These are phyloP conservation scores for Calonectria pseudoreteaudii DNA, from an alignment of 2,329 filamentous ascomycete species.

Conservation along the genomic window DNA sequence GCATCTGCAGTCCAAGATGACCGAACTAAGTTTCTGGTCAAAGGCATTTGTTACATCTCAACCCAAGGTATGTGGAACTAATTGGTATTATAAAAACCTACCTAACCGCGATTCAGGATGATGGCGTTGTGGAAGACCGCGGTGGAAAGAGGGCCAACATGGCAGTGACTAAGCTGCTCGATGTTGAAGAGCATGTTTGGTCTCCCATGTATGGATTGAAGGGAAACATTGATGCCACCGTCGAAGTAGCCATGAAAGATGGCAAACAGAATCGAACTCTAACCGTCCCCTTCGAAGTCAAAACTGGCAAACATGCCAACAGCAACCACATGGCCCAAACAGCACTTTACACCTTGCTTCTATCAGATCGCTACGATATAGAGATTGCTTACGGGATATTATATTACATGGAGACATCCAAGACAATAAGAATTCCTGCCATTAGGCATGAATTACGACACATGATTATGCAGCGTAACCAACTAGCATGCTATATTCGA, in stretches of 20 bases:
- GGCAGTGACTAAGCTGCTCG: slow-evolving; percentile 92
- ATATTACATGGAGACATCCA: slow-evolving; percentile 94
- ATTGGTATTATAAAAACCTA: neutral
- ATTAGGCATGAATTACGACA: slow-evolving; percentile 90
- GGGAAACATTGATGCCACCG: slow-evolving; percentile 96
- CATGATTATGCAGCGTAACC: slow-evolving; percentile 97
- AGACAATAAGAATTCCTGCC: slow-evolving; percentile 86
- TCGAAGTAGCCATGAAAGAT: slow-evolving; percentile 86
- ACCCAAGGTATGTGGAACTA: slow-evolving; percentile 68
- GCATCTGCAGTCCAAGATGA: slow-evolving; percentile 85
- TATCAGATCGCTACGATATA: slow-evolving; percentile 95
- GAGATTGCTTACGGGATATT: slow-evolving; percentile 90
- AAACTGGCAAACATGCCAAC: slow-evolving; percentile 89
- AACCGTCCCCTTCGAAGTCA: slow-evolving; percentile 94
- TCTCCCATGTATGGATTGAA: slow-evolving; percentile 97
- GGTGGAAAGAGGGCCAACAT: slow-evolving; percentile 82
- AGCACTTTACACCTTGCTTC: slow-evolving; percentile 89
- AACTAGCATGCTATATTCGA: slow-evolving; percentile 85
- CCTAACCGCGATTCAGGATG: slow-evolving; percentile 59
- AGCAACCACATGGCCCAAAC: slow-evolving; percentile 92
- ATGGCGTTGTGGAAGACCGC: slow-evolving; percentile 82
- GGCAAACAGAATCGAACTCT: slow-evolving; percentile 74
- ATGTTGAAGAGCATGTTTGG: slow-evolving; percentile 98
- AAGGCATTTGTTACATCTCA: slow-evolving; percentile 79
- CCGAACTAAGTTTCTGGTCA: slow-evolving; percentile 86